Evolutionary conservation across 2,329 filamentous ascomycete species (phyloP).

Genomic region (Botryotinia calthae): DNA sequence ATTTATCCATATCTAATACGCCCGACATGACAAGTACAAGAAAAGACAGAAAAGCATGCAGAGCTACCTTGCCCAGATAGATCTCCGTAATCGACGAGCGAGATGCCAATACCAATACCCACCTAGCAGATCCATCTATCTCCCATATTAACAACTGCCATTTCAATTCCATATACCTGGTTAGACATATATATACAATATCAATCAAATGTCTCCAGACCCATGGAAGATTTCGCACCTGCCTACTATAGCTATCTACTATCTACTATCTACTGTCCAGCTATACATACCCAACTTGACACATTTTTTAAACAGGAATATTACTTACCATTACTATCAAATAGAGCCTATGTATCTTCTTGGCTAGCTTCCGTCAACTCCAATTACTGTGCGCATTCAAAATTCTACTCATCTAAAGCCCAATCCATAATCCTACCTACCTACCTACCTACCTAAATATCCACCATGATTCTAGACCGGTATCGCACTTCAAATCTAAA

Average conservation of each 20-base stretch:
- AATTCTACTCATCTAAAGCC: neutral
- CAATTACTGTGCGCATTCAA: neutral
- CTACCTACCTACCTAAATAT: neutral
- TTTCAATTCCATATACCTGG: neutral
- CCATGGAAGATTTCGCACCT: neutral
- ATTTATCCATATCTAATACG: no score
- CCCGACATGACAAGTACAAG: no score
- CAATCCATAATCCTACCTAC: neutral
- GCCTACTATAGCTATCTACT: no score
- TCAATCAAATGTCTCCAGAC: neutral
- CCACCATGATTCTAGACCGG: neutral
- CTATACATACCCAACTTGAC: neutral
- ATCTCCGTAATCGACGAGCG: neutral
- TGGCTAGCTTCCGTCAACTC: neutral
- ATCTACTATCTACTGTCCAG: no score
- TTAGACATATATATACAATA: no score
- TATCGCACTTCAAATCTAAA: neutral
- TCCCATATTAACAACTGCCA: no score
- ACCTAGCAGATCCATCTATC: neutral
- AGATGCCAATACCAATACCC: neutral
- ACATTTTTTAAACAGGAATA: neutral
- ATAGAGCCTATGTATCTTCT: neutral
- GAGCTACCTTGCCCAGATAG: neutral
- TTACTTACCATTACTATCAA: no score
- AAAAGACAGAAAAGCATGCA: neutral